Base-by-base conservation (phyloP, 768 basidiomycete genomes). In the Harrya chromipes region DNA sequence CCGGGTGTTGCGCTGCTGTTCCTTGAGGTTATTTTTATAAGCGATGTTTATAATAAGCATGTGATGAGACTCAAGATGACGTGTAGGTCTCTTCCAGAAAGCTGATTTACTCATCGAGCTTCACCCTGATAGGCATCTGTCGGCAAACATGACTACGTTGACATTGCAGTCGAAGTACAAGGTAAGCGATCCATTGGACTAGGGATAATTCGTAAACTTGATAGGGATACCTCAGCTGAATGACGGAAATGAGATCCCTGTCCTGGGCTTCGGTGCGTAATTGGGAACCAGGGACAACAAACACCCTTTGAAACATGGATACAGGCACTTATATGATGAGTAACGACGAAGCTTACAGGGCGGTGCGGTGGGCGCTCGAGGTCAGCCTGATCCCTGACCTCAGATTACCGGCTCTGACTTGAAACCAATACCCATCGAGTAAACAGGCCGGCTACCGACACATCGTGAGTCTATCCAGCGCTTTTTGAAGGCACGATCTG, bases 211-310 rank as follows among this genome's bases (percentile, higher is more conserved):
- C 5, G 27, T 26, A n/a, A 10, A 46, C 16, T 26, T 10, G 39
- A 40, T 12, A 34, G 31, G 14, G 34, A 27, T 17, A 6, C 9
- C 23, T 16, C 26, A 46, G 50, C 17, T 44, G 26, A 49, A 49
- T 3, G 53, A 51, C 29, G 34, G 47, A 26, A 40, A 48, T 16
- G 46, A 53, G 12, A 53, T 49, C 19, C 47, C 49, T 6, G 38
- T 56, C 50, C 26, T 59, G 2, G 46, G 45, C 6, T 50, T 53
- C 16, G 49, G 52, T 61, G 12, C 24, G 47, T 47, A 42, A 26
- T 11, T 26, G 37, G 14, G 21, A 23, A 19, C 19, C 21, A 17
- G 14, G 20, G 40, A 20, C 31, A 14, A 44, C 13, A 21, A 13
- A n/a, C 34, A 34, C 34, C 39, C 19, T 17, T 40, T 23, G 40